phyloP scores from a whole-genome alignment of 495 filamentous ascomycete genomes.

The Glarea lozoyensis region DNA sequence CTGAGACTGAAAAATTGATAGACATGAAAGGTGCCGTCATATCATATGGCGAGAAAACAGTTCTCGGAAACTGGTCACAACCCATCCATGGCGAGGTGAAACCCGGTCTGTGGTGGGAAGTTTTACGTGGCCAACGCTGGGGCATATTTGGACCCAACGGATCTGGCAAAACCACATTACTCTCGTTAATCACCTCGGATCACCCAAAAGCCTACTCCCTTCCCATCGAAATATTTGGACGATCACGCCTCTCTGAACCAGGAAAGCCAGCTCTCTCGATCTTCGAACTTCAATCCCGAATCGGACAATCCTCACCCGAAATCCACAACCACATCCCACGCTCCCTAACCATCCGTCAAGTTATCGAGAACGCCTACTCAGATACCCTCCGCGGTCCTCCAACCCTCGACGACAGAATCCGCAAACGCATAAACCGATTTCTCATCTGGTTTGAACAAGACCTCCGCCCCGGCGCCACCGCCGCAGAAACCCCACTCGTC shows the following conservation, averaged over 20 bases:
- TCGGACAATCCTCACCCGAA: conserved; percentile 90
- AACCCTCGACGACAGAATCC: conserved; percentile 42
- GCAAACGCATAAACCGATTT: conserved; percentile 50
- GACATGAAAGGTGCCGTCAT: conserved; percentile 80
- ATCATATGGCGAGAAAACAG: conserved; percentile 65
- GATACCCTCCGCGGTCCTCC: conserved; percentile 75
- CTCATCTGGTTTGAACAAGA: conserved; percentile 69
- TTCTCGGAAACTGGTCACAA: conserved; percentile 73
- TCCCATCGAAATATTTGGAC: conserved; percentile 78
- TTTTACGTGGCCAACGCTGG: conserved; percentile 79
- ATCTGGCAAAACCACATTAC: conserved; percentile 83
- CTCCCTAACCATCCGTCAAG: conserved; percentile 61
- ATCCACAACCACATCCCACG: conserved; percentile 89
- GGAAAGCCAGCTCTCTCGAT: conserved; percentile 72
- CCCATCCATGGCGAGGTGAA: conserved; percentile 30
- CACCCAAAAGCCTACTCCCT: conserved; percentile 90
- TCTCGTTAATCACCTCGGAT: conserved; percentile 88
- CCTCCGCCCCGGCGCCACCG: conserved; percentile 43
- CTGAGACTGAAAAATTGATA: conserved; percentile 54
- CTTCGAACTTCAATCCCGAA: conserved; percentile 82
- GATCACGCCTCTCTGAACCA: conserved; percentile 63
- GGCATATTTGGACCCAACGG: conserved; percentile 88
- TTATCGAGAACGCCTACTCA: conserved; percentile 78
- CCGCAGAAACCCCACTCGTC: no score
- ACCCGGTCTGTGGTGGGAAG: conserved; percentile 70